Evolutionary conservation across 139 green algal species (phyloP), one percentile per base, ranked within the genome.

Genomic region (Chlorella sp.): DNA sequence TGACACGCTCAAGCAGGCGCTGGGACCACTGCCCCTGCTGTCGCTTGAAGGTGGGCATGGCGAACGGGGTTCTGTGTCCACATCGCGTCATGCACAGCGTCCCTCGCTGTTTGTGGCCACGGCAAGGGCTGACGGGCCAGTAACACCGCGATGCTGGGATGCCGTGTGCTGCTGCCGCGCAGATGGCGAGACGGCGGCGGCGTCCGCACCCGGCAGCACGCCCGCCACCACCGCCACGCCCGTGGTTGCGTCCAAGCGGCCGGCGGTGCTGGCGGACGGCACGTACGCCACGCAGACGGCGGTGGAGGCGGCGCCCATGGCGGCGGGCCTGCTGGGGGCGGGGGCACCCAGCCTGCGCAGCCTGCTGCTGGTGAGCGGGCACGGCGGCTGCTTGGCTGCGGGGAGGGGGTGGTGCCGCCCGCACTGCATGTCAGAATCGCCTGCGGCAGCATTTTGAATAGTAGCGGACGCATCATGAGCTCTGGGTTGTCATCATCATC

Each of bases 211-310:
- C 42, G 71, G 3, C 31, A 74, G 49, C 33, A 70, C 71, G 5
- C 36, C 67, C 5, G 23, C 50, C 31, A 27, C 30, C 26, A 23
- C 50, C 27, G 69, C 32, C 33, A 14, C 64, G 23, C 27, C 59
- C 5, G 23, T 29, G n/a, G n/a, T 65, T 10, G 17, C 59, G 17
- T 55, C 42, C 55, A 89, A 82, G 80, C 87, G 93, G 2, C 95
- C 95, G 24, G 90, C 85, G 5, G 95, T 99, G 67, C 88, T 99
- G 35, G 90, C 95, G 22, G 95, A 99, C 74, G 95, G 95, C 61
- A 96, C 90, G 5, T 99, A 99, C 80, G 95, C 95, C 31, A 97
- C 94, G 5, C 92, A 98, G 83, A 85, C 65, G 51, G 74, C 80
- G 0, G 73, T 84, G 35, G 74, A 85, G 77, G 34, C 65, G 51